A percentile compares a stretch with the other conserved stretches of the same genome.
phyloP scores from a whole-genome alignment of 2,329 filamentous ascomycete species.

The Torrubiellomyces zombiae region DNA sequence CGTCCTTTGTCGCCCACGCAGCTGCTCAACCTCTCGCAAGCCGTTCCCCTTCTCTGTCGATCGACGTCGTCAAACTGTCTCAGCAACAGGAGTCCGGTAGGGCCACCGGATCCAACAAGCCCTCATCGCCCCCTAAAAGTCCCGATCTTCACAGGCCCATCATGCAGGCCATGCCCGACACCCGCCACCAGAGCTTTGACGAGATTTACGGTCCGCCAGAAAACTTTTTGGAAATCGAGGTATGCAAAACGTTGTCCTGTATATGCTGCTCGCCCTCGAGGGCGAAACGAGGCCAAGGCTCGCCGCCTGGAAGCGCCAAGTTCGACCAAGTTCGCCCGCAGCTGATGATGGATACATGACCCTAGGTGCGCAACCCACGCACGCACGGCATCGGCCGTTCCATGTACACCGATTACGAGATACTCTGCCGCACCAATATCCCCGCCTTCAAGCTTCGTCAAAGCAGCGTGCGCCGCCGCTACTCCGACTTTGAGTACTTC shows the following conservation, averaged over 20 bases:
- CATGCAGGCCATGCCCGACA: conserved; percentile 51
- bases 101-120: conserved; percentile 10
- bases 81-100: conserved; percentile 18
- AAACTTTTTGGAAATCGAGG: conserved; percentile 98
- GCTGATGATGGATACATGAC: neutral
- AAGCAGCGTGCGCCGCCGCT: conserved; percentile 76
- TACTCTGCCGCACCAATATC: conserved; percentile 95
- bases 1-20: neutral
- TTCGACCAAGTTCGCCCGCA: neutral
- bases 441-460: conserved; percentile 93
- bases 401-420: conserved; percentile 99
- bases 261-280: no score
- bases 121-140: conserved; percentile 13
- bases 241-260: no score
- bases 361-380: conserved; percentile 80
- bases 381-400: conserved; percentile 85
- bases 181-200: conserved; percentile 87
- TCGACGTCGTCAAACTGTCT: conserved; percentile 25
- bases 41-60: neutral
- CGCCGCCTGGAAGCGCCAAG: neutral
- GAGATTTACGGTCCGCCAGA: conserved; percentile 97
- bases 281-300: no score
- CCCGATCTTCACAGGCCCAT: conserved; percentile 30
- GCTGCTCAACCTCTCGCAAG: neutral
- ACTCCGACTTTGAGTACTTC: conserved; percentile 98